These are phyloP conservation scores for Juglanconis sp. DNA, from an alignment of 2,329 filamentous ascomycete genomes.

Conservation along the genomic window DNA sequence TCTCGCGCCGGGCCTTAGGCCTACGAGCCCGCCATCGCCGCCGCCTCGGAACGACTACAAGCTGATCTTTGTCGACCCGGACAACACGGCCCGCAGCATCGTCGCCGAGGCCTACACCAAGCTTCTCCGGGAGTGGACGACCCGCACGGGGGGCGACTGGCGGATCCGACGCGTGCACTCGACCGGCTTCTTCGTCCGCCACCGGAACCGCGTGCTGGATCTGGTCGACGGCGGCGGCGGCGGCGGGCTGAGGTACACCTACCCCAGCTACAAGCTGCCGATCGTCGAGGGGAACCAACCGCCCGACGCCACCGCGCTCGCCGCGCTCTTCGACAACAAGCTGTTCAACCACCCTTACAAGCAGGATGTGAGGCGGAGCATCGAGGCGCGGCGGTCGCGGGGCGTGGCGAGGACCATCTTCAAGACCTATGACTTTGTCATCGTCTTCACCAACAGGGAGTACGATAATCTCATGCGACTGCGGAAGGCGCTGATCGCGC, in stretches of 20 bases:
- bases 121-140: conserved; percentile 23
- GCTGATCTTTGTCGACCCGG: conserved; percentile 27
- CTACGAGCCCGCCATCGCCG: conserved; percentile 4
- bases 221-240: conserved; percentile 13
- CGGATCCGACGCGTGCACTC: conserved; percentile 20
- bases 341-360: conserved; percentile 23
- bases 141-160: conserved; percentile 20
- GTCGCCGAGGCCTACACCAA: conserved; percentile 22
- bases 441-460: conserved; percentile 26
- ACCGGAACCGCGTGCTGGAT: conserved; percentile 16
- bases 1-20: conserved; percentile 2
- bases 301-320: conserved; percentile 16
- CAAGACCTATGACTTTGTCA: conserved; percentile 23
- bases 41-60: conserved; percentile 19
- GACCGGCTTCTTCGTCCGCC: conserved; percentile 25
- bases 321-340: conserved; percentile 27
- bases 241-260: conserved; percentile 17
- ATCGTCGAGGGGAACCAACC: conserved; percentile 14
- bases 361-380: conserved; percentile 13
- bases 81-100: conserved; percentile 23
- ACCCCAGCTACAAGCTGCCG: conserved; percentile 16
- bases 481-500: conserved; percentile 19
- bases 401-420: conserved; percentile 24
- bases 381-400: conserved; percentile 13
- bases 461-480: conserved; percentile 26